A percentile compares a stretch with the other conserved stretches of the same genome.
These are phyloP conservation scores for Eutrema yunnanense DNA, from an alignment of 345 rosid species.

Conservation along the genomic window DNA sequence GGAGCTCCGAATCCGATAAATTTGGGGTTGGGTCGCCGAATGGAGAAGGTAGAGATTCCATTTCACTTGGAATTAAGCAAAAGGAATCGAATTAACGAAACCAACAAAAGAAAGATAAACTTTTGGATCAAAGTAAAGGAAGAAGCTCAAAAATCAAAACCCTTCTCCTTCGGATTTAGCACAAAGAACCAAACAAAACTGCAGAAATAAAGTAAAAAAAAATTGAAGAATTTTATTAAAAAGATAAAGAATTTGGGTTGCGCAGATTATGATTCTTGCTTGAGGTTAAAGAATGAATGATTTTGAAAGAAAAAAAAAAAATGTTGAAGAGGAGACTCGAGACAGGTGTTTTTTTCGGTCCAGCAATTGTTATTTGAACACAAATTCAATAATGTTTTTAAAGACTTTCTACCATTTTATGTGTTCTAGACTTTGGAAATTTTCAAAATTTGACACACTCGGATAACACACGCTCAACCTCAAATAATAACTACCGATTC, in stretches of 20 bases:
- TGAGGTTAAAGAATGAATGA: conserved; percentile 23
- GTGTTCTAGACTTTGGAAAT: too few relatives aligned
- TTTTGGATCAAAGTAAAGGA: neutral
- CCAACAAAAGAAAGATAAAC: neutral
- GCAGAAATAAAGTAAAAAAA: too few relatives aligned
- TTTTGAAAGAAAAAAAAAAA: neutral
- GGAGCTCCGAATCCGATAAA: conserved; percentile 71
- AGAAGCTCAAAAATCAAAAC: neutral
- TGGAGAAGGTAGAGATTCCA: conserved; percentile 46
- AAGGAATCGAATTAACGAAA: neutral
- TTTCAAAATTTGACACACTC: too few relatives aligned
- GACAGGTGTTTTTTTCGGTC: conserved; percentile 9
- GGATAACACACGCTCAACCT: too few relatives aligned
- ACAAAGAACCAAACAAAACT: neutral
- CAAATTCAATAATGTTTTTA: too few relatives aligned
- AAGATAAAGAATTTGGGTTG: neutral
- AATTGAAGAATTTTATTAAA: neutral
- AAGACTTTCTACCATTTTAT: too few relatives aligned
- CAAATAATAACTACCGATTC: too few relatives aligned
- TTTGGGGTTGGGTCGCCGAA: conserved; percentile 43
- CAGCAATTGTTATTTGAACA: too few relatives aligned
- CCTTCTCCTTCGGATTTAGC: neutral
- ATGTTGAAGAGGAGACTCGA: neutral
- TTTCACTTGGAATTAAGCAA: neutral
- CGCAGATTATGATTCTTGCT: conserved; percentile 24